Evolutionary conservation across 2,329 filamentous ascomycete species (phyloP).

Genomic region (Botrytis hyacinthi): DNA sequence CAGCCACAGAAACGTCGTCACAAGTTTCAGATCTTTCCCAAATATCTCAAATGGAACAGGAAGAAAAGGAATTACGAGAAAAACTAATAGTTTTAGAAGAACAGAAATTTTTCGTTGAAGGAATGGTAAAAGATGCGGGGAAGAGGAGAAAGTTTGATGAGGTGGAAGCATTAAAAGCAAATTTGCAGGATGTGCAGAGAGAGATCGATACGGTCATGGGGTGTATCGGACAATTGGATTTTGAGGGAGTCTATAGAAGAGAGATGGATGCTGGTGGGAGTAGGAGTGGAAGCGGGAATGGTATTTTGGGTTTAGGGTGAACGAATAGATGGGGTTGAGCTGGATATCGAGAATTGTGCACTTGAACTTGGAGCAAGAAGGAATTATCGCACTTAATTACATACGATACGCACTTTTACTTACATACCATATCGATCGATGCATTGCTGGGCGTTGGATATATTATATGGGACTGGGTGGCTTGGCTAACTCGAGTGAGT

Average conservation of each 20-base stretch:
- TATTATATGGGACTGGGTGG: neutral
- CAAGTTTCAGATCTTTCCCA: slow-evolving; percentile 55
- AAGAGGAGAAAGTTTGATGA: slow-evolving; percentile 68
- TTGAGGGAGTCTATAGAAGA: slow-evolving; percentile 36
- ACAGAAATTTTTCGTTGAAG: slow-evolving; percentile 68
- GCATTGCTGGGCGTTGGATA: slow-evolving; percentile 14
- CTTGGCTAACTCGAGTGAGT: neutral
- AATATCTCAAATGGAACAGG: slow-evolving; percentile 63
- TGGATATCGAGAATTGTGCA: neutral
- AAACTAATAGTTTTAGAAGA: slow-evolving; percentile 68
- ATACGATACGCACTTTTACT: neutral
- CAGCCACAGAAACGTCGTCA: slow-evolving; percentile 45
- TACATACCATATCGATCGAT: neutral
- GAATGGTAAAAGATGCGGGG: slow-evolving; percentile 68
- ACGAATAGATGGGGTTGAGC: neutral
- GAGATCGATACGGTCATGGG: slow-evolving; percentile 63
- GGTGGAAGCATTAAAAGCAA: slow-evolving; percentile 60
- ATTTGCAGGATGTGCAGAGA: slow-evolving; percentile 61
- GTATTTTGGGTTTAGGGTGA: slow-evolving; percentile 21
- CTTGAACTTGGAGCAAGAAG: neutral
- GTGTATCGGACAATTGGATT: slow-evolving; percentile 56
- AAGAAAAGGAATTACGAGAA: slow-evolving; percentile 68
- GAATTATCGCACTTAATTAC: neutral
- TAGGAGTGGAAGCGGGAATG: neutral
- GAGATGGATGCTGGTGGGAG: slow-evolving; percentile 20